Percentiles rank a stretch among this genome's conserved stretches.
These are phyloP conservation scores for Durotheca rogersii DNA, from an alignment of 495 filamentous ascomycete genomes.

Conservation along the genomic window DNA sequence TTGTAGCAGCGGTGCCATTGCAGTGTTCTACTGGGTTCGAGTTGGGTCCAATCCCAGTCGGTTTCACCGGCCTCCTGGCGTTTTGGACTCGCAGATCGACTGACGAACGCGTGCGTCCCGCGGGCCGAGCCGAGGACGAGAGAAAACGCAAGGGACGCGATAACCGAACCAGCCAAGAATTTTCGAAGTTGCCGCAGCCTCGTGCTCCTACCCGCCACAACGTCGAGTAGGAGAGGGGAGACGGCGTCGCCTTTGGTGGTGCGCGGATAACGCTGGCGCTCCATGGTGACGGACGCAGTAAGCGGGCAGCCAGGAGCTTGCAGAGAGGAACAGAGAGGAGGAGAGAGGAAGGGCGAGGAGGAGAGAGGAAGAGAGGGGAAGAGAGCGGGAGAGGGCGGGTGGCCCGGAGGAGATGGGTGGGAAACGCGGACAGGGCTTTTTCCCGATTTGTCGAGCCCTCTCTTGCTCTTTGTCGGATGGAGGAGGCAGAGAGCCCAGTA, in stretches of 20 bases:
- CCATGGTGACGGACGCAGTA: slow-evolving; percentile 5
- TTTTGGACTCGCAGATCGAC: background rate
- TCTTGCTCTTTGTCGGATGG: too few species aligned
- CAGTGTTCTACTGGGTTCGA: slow-evolving; percentile 37
- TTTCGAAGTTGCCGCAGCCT: slow-evolving; percentile 6
- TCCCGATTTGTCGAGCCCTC: too few species aligned
- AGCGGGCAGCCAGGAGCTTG: too few species aligned
- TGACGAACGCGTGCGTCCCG: background rate
- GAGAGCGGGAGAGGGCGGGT: too few species aligned
- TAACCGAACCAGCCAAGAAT: background rate
- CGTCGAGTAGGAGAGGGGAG: background rate
- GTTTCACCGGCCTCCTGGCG: background rate
- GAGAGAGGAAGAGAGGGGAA: too few species aligned
- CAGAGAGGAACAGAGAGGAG: background rate
- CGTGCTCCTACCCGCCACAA: background rate
- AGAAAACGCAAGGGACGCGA: slow-evolving; percentile 5
- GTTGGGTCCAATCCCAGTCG: slow-evolving; percentile 35
- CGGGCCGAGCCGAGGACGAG: slow-evolving; percentile 6
- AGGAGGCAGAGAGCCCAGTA: too few species aligned
- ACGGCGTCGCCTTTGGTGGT: background rate
- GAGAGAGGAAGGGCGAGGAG: too few species aligned
- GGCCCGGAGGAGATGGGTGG: too few species aligned
- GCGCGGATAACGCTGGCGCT: background rate
- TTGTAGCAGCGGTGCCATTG: slow-evolving; percentile 41
- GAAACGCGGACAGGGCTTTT: too few species aligned